Percentiles rank a stretch among this genome's conserved stretches.
Conservation (phyloP, 73 alveolate genomes). For the Paramecium caudatum region DNA sequence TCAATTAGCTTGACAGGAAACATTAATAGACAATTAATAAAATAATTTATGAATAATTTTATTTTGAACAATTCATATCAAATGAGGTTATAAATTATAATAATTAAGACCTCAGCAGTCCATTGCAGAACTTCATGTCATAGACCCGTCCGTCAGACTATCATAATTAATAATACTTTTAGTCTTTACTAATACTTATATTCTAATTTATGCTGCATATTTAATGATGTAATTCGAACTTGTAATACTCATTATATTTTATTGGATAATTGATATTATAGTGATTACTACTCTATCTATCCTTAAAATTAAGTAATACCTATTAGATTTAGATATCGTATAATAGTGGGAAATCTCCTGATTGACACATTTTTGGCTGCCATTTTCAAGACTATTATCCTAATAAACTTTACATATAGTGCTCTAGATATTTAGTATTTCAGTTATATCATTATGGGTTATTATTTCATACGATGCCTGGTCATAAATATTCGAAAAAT, state of each 20-base stretch:
- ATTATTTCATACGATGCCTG: not conserved
- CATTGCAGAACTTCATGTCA: not conserved
- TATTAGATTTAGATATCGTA: not conserved
- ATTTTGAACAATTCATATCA: slow-evolving; percentile 15
- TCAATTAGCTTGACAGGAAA: not conserved
- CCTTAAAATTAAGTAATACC: not conserved
- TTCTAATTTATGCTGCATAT: slow-evolving; percentile 1
- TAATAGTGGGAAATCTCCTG: slow-evolving; percentile 10
- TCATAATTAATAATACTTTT: slow-evolving; percentile 30
- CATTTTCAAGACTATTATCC: slow-evolving; percentile 8
- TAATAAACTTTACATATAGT: not conserved
- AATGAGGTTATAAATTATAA: slow-evolving; percentile 17
- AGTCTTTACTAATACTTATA: slow-evolving; percentile 15
- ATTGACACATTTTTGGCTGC: slow-evolving; percentile 51
- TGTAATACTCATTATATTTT: not conserved
- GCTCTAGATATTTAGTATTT: slow-evolving; percentile 1
- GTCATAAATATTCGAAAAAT: slow-evolving; percentile 18
- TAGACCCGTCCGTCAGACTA: slow-evolving; percentile 22
- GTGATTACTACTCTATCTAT: not conserved
- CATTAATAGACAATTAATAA: not conserved
- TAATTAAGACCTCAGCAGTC: not conserved
- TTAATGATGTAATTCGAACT: not conserved
- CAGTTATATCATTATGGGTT: slow-evolving; percentile 15
- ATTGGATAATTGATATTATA: slow-evolving; percentile 26
- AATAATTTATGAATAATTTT: slow-evolving; percentile 34